Conservation (phyloP, 2,329 filamentous ascomycete species). For the Ceratocystis destructans region DNA sequence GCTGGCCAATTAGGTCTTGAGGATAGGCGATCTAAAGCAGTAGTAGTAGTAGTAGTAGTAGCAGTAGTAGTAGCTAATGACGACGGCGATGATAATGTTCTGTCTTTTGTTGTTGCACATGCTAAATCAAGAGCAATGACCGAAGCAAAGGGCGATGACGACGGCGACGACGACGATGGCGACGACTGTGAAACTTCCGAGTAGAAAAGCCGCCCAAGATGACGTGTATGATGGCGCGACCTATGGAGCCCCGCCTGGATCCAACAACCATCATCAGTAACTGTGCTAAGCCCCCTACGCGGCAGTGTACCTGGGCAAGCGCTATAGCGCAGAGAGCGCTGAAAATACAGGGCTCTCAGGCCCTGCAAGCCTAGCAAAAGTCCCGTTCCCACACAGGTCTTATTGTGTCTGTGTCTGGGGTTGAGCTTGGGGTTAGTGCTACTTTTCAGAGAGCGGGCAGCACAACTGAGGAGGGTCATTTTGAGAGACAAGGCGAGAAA, state of each 20-base stretch:
- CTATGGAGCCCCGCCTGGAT: neutral
- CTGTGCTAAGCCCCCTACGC: neutral
- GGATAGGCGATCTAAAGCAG: neutral
- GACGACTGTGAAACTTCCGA: neutral
- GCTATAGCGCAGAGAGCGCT: neutral
- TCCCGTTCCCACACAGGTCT: neutral
- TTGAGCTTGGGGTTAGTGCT: neutral
- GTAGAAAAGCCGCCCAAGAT: conserved; percentile 1
- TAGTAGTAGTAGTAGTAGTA: too few species aligned
- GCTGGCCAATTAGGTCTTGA: neutral
- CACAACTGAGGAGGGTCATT: conserved; percentile 17
- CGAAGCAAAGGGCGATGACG: neutral
- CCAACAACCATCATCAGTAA: neutral
- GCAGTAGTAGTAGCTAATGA: neutral
- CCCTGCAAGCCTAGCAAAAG: neutral
- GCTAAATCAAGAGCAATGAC: neutral
- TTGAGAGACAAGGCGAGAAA: neutral
- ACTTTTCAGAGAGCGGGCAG: conserved; percentile 3
- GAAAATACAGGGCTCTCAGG: neutral
- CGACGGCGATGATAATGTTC: neutral
- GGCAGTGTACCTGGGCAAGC: neutral
- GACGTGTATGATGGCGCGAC: conserved; percentile 1
- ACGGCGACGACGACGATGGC: neutral
- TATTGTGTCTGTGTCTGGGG: neutral
- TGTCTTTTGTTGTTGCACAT: neutral